Evolutionary conservation across 129 eudicot genomes (phyloP).

Genomic region (Centrapalus pauciflorus): DNA sequence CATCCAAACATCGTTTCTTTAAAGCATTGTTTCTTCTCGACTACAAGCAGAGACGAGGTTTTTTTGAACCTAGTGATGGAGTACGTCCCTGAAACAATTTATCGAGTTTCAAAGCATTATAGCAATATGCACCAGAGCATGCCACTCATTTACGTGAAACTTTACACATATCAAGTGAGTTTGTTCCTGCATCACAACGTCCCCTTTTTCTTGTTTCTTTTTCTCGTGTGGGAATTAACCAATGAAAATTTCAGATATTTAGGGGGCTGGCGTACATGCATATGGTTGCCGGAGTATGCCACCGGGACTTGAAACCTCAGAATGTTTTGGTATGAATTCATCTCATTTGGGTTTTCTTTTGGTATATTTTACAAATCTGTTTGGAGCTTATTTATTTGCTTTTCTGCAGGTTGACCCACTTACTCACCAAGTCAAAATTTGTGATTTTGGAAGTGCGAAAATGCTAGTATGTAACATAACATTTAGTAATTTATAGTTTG

Average conservation of each 20-base stretch:
- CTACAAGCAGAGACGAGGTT: slow-evolving; percentile 72
- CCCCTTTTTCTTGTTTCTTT: background rate
- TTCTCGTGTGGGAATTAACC: slow-evolving; percentile 1
- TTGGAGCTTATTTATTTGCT: background rate
- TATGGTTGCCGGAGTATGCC: slow-evolving; percentile 83
- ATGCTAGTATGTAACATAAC: slow-evolving; percentile 53
- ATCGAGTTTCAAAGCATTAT: slow-evolving; percentile 65
- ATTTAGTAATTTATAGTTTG: background rate
- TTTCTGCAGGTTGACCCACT: slow-evolving; percentile 66
- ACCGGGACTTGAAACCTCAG: slow-evolving; percentile 97
- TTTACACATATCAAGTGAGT: slow-evolving; percentile 85
- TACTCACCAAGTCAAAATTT: slow-evolving; percentile 84
- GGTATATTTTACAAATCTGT: slow-evolving; percentile 4
- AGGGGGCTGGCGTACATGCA: slow-evolving; percentile 95
- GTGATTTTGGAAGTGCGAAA: slow-evolving; percentile 98
- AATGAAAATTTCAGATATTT: slow-evolving; percentile 53
- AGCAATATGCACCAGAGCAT: slow-evolving; percentile 64
- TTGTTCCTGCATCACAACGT: background rate
- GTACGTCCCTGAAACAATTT: slow-evolving; percentile 81
- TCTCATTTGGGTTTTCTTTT: background rate
- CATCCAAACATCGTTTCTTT: slow-evolving; percentile 84
- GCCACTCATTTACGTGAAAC: slow-evolving; percentile 89
- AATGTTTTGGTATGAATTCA: slow-evolving; percentile 61
- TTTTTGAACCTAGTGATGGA: slow-evolving; percentile 92
- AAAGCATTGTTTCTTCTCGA: slow-evolving; percentile 87